Percentiles rank a stretch among this genome's conserved stretches.
phyloP scores from a whole-genome alignment of 75 land plant genomes.

The Picea sitchensis region DNA sequence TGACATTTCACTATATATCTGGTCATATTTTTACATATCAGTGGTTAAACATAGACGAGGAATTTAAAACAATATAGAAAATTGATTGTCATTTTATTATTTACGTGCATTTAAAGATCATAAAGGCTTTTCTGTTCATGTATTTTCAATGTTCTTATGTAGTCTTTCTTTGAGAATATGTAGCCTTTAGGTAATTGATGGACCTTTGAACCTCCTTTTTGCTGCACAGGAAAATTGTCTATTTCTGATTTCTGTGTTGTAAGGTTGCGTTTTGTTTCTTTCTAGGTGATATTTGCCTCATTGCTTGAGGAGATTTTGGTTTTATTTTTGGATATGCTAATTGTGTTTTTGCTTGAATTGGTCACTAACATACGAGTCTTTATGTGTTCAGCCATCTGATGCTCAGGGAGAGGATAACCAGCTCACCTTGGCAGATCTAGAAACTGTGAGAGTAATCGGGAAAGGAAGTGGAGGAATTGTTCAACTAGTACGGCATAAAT shows the following conservation, averaged over 20 bases:
- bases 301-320: not conserved
- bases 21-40: not conserved
- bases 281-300: not conserved
- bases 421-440: constrained; percentile 68
- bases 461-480: constrained; percentile 91
- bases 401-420: constrained; percentile 58
- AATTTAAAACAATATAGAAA: not conserved
- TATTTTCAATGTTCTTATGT: not conserved
- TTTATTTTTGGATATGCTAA: not conserved
- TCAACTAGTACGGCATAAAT: constrained; percentile 92
- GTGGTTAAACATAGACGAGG: not conserved
- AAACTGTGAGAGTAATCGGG: constrained; percentile 80
- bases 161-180: not conserved
- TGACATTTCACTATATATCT: too few species aligned
- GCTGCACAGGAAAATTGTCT: not conserved
- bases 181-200: not conserved
- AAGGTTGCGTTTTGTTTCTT: not conserved
- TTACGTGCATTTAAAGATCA: too few species aligned
- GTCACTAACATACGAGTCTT: not conserved
- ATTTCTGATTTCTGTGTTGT: not conserved
- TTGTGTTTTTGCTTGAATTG: not conserved
- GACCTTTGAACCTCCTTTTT: not conserved
- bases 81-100: too few species aligned
- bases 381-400: constrained; percentile 30
- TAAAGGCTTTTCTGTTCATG: not conserved